Evolutionary conservation across 2,329 filamentous ascomycete species (phyloP), one percentile per base, ranked within the genome.

Genomic region (Ophiostoma ulmi): DNA sequence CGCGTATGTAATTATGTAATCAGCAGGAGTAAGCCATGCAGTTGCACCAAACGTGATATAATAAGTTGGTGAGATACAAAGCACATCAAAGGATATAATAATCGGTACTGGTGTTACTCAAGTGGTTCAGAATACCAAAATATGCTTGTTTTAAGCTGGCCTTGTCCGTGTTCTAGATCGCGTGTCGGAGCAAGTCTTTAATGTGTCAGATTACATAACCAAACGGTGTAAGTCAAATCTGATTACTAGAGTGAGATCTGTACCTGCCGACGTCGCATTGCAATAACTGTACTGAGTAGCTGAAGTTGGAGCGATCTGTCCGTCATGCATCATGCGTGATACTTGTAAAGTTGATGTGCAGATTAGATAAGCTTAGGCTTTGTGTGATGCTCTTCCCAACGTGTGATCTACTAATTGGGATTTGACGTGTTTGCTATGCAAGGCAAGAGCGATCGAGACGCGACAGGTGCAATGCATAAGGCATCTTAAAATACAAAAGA

Each of bases 151-250:
- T 11, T 26, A 63, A 3, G 35, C 58, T 35, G 22, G 52, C 26
- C 58, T 35, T 63, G 58, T 14, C 58, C 14, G 58, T 63, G 58
- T 63, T 63, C 58, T 26, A 63, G 52, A 58, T 31, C 52, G 52
- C 58, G n/a, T 26, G n/a, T 55, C 52, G 58, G 35, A 11, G 58
- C 26, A 63, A 63, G 58, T 63, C 58, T 63, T 63, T 5, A 36
- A 65, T 39, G 65, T 48, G 22, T 67, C 39, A 48, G 65, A 44
- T 67, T 67, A 67, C 65, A 67, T 67, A 67, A 67, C 39, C n/a
- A 13, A 2, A 6, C 38, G 38, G 65, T 67, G 65, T 67, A 67
- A 65, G 63, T 41, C 58, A 17, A 35, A 35, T 17, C 13, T 5
- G 20, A 8, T 22, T 13, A 22, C 20, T 22, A 1, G 14, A 17